Conservation (phyloP, 1,284 basidiomycete genomes). For the Apiotrichum mycotoxinovorans region DNA sequence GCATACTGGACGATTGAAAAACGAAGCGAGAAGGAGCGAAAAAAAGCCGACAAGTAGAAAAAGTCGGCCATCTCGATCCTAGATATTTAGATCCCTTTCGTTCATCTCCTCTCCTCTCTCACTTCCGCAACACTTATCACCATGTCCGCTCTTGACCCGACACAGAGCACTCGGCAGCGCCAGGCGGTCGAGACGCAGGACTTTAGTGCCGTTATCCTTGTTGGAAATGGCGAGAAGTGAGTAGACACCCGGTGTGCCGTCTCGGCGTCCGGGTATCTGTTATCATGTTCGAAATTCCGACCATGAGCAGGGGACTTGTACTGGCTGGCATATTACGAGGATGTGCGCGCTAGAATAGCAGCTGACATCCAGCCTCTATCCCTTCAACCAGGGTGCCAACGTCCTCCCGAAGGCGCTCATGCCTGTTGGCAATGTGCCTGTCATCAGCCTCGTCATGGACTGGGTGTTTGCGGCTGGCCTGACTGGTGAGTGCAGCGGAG, state of each 20-base stretch:
- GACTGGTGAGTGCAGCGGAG: conserved; percentile 57
- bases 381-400: conserved; percentile 46
- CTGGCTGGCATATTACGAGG: no score
- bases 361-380: conserved; percentile 47
- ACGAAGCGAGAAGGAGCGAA: no score
- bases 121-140: no score
- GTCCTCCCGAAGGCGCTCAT: conserved; percentile 67
- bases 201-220: conserved; percentile 77
- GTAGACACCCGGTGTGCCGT: conserved; percentile 27
- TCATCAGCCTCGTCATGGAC: conserved; percentile 76
- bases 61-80: background rate
- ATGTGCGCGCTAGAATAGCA: no score
- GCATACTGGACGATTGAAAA: no score
- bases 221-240: conserved; percentile 83
- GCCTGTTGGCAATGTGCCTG: conserved; percentile 79
- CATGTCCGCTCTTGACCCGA: conserved; percentile 3
- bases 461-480: conserved; percentile 86
- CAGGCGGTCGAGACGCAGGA: conserved; percentile 52
- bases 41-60: no score
- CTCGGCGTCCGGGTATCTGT: no score
- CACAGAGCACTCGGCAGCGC: conserved; percentile 8
- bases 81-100: background rate
- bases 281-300: no score
- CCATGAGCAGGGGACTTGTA: no score
- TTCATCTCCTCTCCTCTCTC: background rate